Base-by-base conservation (phyloP, 495 filamentous ascomycete genomes). In the Penicillium argentinense region DNA sequence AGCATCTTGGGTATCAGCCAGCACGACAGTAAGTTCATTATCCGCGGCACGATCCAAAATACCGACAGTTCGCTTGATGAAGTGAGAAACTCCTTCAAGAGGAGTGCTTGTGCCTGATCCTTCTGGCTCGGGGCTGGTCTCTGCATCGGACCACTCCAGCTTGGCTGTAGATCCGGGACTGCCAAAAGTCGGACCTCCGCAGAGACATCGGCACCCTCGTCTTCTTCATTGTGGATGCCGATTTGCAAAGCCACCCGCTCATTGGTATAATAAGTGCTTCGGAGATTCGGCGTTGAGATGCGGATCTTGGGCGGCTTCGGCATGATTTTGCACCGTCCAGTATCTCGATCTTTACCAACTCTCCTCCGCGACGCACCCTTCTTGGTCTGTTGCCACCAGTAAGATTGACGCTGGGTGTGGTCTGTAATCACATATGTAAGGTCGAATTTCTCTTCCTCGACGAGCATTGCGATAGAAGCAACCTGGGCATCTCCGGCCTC, bases 261-360 rank as follows among this genome's bases (percentile, higher is more conserved):
- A 57, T 92, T 84, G 2, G 84, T 85, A 57, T 95, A 97, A 64
- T 93, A 95, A 24, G 86, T 81, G 17, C 80, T 72, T 44, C 73
- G 71, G 34, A 85, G 66, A 34, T 80, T 75, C 2, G 77, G 69
- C 16, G 87, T 64, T 19, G 71, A 75, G 25, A 97, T 78, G 48
- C 87, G 81, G 67, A 99, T 84, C 62, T 97, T 97, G 0, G 93
- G 93, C 29, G 93, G 93, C 59, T 93, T 87, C 4, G 92, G 93
- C 45, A 89, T 73, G 25, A 97, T 82, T 36, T 78, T 87, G 86
- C 75, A 51, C 12, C 44, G 57, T 22, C 56, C 62, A 23, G 61
- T 63, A 47, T 77, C 62, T 13, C 67, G 60, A 38, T 64, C 68
- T 44, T 66, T 69, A 22, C 72, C 71, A 34, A 72, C 41, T 48